A percentile compares a stretch with the other conserved stretches of the same genome.
Conservation (phyloP, 306 rosid genomes). For the Prunus davidiana region DNA sequence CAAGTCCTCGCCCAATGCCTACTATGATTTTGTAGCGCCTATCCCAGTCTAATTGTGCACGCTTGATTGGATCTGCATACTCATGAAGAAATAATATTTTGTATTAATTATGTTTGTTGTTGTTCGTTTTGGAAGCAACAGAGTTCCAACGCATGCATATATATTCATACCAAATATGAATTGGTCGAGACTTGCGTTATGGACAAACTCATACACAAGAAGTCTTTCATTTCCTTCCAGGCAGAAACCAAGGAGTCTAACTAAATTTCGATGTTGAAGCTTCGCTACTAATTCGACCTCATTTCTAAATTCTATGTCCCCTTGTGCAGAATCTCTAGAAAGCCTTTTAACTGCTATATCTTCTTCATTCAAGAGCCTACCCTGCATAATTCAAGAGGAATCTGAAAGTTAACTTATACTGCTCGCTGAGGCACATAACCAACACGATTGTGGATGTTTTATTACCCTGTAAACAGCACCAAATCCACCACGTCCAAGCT, state of each 20-base stretch:
- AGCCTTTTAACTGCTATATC: conserved; percentile 15
- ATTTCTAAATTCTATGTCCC: conserved; percentile 9
- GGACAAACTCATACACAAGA: conserved; percentile 17
- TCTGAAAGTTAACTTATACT: background rate
- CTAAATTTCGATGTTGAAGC: conserved; percentile 15
- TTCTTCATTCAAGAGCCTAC: background rate
- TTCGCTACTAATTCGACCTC: conserved; percentile 14
- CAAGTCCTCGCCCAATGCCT: background rate
- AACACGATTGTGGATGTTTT: background rate
- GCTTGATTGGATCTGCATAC: background rate
- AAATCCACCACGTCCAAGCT: conserved; percentile 18
- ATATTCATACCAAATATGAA: conserved; percentile 9
- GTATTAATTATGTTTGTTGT: too few relatives aligned
- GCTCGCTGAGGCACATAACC: background rate
- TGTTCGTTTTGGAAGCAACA: background rate
- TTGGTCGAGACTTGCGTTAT: conserved; percentile 13
- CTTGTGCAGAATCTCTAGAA: conserved; percentile 5
- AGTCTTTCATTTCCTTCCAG: conserved; percentile 17
- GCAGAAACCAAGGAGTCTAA: conserved; percentile 16
- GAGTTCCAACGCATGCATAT: background rate
- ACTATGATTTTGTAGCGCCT: background rate
- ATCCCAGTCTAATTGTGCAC: conserved; percentile 2
- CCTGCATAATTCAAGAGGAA: background rate
- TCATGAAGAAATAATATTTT: background rate
- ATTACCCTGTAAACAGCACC: conserved; percentile 13